Conservation (phyloP, 2,329 filamentous ascomycete genomes). For the Fusarium siculi region DNA sequence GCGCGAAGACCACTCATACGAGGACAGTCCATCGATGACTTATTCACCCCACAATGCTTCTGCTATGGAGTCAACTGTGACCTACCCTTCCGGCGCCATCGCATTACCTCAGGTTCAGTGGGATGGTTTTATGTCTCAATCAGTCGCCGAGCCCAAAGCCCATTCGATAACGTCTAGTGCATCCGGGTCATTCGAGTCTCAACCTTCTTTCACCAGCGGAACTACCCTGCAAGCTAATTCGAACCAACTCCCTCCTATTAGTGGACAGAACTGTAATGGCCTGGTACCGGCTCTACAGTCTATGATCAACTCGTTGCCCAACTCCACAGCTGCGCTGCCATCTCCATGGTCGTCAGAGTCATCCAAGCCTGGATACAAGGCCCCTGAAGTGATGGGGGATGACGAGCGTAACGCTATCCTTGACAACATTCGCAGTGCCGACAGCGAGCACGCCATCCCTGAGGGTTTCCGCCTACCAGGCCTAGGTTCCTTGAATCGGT, state of each 20-base stretch:
- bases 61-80: constrained; percentile 80
- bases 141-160: constrained; percentile 76
- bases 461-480: constrained; percentile 91
- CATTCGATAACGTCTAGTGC: constrained; percentile 76
- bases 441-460: constrained; percentile 83
- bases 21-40: constrained; percentile 69
- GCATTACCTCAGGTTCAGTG: constrained; percentile 89
- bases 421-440: constrained; percentile 84
- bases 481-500: constrained; percentile 84
- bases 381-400: constrained; percentile 84
- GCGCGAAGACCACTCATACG: constrained; percentile 67
- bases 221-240: constrained; percentile 67
- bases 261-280: constrained; percentile 69
- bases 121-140: constrained; percentile 85
- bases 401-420: constrained; percentile 87
- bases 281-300: constrained; percentile 74
- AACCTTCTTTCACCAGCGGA: constrained; percentile 69
- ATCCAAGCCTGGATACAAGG: constrained; percentile 73
- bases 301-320: constrained; percentile 77
- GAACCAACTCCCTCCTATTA: constrained; percentile 74
- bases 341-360: constrained; percentile 76
- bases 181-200: constrained; percentile 74
- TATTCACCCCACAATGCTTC: constrained; percentile 78
- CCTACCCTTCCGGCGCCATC: constrained; percentile 81
- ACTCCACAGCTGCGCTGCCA: constrained; percentile 74